These are phyloP conservation scores for Oryza glaberrima DNA, from an alignment of 176 grass and related monocot genomes.

Conservation along the genomic window DNA sequence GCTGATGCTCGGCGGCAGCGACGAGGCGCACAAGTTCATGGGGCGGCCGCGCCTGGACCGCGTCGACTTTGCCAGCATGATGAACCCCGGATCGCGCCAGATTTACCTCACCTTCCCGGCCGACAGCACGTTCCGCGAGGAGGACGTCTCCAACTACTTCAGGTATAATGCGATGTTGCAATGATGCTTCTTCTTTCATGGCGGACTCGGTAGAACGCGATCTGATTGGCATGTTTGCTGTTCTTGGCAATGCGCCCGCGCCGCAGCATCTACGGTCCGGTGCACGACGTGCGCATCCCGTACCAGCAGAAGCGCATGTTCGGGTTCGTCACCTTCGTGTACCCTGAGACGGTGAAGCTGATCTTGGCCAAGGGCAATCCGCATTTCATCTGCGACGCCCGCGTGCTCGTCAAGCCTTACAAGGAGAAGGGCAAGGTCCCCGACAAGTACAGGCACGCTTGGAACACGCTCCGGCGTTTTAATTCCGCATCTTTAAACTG, in stretches of 20 bases:
- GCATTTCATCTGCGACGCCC: constrained; percentile 92
- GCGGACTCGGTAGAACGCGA: background rate
- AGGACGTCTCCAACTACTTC: constrained; percentile 88
- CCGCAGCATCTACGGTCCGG: constrained; percentile 90
- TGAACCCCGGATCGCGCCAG: constrained; percentile 75
- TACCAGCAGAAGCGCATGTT: constrained; percentile 99
- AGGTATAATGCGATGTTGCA: constrained; percentile 53
- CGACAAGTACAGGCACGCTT: constrained; percentile 79
- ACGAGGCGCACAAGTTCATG: constrained; percentile 71
- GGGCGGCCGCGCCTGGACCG: constrained; percentile 63
- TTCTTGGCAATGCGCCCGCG: constrained; percentile 27
- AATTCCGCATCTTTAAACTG: background rate
- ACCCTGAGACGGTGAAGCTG: constrained; percentile 89
- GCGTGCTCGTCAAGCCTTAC: constrained; percentile 91
- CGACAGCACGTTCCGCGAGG: constrained; percentile 83
- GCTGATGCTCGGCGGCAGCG: constrained; percentile 63
- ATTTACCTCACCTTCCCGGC: constrained; percentile 87
- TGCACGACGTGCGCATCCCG: constrained; percentile 93
- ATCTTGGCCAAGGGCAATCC: constrained; percentile 95
- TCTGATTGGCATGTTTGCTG: background rate
- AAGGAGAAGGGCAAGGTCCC: constrained; percentile 99
- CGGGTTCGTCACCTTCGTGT: constrained; percentile 97
- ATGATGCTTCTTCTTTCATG: constrained; percentile 19
- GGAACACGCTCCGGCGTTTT: background rate
- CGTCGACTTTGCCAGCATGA: constrained; percentile 62